These are phyloP conservation scores for Cryoendolithus antarcticus DNA, from an alignment of 2,329 filamentous ascomycete genomes.

Conservation along the genomic window DNA sequence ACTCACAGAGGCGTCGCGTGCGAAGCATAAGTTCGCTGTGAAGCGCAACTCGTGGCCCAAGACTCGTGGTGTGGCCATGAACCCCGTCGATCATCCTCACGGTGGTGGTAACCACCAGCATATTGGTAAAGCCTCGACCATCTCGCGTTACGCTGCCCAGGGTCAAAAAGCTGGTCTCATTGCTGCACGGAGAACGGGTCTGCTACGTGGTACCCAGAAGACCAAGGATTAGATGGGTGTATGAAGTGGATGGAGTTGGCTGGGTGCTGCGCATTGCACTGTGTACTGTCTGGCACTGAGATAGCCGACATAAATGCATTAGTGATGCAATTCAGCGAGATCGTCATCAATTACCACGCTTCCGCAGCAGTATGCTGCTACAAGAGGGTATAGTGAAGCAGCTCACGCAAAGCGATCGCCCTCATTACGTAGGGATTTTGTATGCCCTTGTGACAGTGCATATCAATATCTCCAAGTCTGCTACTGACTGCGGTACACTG, in stretches of 20 bases:
- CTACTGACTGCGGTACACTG: too few species aligned
- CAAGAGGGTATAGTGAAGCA: too few species aligned
- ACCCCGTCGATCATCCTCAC: slow-evolving; percentile 88
- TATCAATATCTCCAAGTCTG: too few species aligned
- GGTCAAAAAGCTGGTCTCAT: slow-evolving; percentile 99
- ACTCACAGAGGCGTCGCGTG: slow-evolving; percentile 80
- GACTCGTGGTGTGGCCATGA: slow-evolving; percentile 99
- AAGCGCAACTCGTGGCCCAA: slow-evolving; percentile 99
- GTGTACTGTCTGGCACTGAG: too few species aligned
- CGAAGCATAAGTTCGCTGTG: slow-evolving; percentile 99
- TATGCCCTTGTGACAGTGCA: too few species aligned
- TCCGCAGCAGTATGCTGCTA: too few species aligned
- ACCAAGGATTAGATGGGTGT: slow-evolving; percentile 59
- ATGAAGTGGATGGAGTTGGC: slow-evolving; percentile 4
- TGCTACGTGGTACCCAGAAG: slow-evolving; percentile 99
- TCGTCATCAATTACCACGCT: too few species aligned
- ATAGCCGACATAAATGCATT: too few species aligned
- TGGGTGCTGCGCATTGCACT: slow-evolving; percentile 1
- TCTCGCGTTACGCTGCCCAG: slow-evolving; percentile 91
- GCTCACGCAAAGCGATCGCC: too few species aligned
- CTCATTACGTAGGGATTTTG: too few species aligned
- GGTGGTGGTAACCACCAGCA: slow-evolving; percentile 97
- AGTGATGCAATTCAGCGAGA: too few species aligned
- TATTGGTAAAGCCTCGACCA: slow-evolving; percentile 99
- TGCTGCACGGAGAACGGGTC: slow-evolving; percentile 97